Evolutionary conservation across 1,284 basidiomycete species (phyloP).

Genomic region (Rhodotorula sp.): DNA sequence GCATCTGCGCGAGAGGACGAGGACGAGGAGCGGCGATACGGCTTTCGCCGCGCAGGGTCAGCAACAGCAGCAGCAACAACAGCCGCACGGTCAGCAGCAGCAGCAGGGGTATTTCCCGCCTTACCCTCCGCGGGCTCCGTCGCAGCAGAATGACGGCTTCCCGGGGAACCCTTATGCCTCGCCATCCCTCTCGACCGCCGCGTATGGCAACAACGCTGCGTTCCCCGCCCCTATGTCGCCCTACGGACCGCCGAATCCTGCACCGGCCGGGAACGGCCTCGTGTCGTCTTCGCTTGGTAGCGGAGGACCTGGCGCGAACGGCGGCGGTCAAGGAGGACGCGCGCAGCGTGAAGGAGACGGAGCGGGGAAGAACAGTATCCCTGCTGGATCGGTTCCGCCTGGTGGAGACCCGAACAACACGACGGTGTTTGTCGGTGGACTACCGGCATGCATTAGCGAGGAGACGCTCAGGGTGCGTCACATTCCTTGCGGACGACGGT

Average conservation of each 20-base stretch:
- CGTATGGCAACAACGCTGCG: conserved; percentile 1
- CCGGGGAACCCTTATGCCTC: conserved; percentile 11
- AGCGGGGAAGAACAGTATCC: conserved; percentile 1
- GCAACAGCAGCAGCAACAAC: conserved; percentile 1
- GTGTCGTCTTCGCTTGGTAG: background rate
- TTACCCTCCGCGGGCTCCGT: conserved; percentile 4
- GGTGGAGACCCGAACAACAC: conserved; percentile 81
- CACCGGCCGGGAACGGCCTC: background rate
- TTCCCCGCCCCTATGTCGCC: background rate
- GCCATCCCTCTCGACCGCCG: background rate
- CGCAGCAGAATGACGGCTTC: background rate
- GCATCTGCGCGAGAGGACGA: conserved; percentile 16
- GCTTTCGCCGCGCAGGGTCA: background rate
- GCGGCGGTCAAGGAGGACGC: background rate
- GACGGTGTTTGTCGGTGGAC: conserved; percentile 84
- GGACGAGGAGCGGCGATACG: conserved; percentile 17
- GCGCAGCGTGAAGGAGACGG: background rate
- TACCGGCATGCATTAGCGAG: conserved; percentile 79
- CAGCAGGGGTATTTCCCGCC: conserved; percentile 32
- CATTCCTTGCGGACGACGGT: background rate
- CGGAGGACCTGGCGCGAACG: too few species aligned
- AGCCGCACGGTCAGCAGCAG: conserved; percentile 1
- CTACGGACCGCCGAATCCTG: background rate
- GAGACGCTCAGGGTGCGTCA: conserved; percentile 66
- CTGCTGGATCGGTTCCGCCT: conserved; percentile 56